Evolutionary conservation across 257 asterid genomes (phyloP).

Genomic region (Striga asiatica): DNA sequence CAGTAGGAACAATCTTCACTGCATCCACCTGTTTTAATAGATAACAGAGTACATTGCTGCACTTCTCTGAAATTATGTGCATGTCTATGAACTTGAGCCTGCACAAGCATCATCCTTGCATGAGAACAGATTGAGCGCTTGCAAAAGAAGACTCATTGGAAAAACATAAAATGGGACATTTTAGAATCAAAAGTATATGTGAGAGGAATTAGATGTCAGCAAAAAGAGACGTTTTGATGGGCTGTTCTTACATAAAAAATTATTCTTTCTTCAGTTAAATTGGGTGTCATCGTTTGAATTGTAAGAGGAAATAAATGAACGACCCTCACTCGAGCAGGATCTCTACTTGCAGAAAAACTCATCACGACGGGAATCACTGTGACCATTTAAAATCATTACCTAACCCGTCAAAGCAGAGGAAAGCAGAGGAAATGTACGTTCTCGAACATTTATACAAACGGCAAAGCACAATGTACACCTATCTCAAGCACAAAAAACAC

Average conservation of each 20-base stretch:
- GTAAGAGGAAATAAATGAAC: too few species aligned
- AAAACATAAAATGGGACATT: not conserved
- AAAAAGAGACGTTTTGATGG: too few species aligned
- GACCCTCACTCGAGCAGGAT: not conserved
- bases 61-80: conserved; percentile 96
- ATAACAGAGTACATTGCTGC: conserved; percentile 89
- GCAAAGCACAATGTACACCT: not conserved
- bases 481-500: not conserved
- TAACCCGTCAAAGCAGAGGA: not conserved
- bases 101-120: conserved; percentile 11
- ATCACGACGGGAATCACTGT: not conserved
- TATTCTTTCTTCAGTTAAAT: not conserved
- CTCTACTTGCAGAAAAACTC: not conserved
- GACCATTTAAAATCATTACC: not conserved
- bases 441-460: not conserved
- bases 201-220: too few species aligned
- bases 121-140: too few species aligned
- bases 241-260: too few species aligned
- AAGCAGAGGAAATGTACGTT: not conserved
- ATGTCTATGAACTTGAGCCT: conserved; percentile 98
- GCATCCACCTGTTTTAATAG: conserved; percentile 96
- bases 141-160: not conserved
- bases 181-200: too few species aligned
- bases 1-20: conserved; percentile 97
- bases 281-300: not conserved